phyloP scores from a whole-genome alignment of 1,284 basidiomycete species.

The Pterula multifida region DNA sequence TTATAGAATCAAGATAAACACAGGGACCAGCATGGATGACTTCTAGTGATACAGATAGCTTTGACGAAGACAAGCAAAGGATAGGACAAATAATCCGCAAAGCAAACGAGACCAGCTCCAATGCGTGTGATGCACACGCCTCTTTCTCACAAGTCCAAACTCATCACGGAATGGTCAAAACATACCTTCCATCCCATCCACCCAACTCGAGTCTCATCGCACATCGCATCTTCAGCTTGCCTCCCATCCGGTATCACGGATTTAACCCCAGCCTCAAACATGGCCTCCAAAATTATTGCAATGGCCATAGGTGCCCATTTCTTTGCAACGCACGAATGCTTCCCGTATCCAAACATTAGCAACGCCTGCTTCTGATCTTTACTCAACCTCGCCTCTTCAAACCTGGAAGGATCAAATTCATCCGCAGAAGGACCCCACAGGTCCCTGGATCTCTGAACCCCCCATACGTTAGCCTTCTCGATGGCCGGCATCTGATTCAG shows the following conservation, averaged over 20 bases:
- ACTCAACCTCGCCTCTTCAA: slow-evolving; percentile 12
- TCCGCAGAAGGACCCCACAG: slow-evolving; percentile 26
- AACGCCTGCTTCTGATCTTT: slow-evolving; percentile 15
- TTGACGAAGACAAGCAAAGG: too few relatives aligned
- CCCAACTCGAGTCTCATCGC: not conserved
- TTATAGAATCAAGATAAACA: too few relatives aligned
- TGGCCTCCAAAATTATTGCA: slow-evolving; percentile 28
- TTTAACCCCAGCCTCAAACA: slow-evolving; percentile 18
- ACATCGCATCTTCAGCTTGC: not conserved
- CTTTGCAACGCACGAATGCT: slow-evolving; percentile 29
- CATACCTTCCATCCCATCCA: not conserved
- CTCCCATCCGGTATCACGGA: not conserved
- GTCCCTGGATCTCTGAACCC: slow-evolving; percentile 21
- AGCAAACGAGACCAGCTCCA: too few relatives aligned
- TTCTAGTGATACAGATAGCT: too few relatives aligned
- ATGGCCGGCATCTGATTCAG: not conserved
- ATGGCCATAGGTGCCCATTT: slow-evolving; percentile 36
- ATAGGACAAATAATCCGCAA: too few relatives aligned
- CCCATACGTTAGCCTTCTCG: slow-evolving; percentile 29
- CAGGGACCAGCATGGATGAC: too few relatives aligned
- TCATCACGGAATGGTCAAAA: too few relatives aligned
- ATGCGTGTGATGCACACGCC: too few relatives aligned
- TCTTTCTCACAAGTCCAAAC: too few relatives aligned
- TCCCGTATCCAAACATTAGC: slow-evolving; percentile 33
- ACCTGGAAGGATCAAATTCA: slow-evolving; percentile 30